phyloP scores from a whole-genome alignment of 495 filamentous ascomycete species.

The Trichoderma asperelloides region DNA sequence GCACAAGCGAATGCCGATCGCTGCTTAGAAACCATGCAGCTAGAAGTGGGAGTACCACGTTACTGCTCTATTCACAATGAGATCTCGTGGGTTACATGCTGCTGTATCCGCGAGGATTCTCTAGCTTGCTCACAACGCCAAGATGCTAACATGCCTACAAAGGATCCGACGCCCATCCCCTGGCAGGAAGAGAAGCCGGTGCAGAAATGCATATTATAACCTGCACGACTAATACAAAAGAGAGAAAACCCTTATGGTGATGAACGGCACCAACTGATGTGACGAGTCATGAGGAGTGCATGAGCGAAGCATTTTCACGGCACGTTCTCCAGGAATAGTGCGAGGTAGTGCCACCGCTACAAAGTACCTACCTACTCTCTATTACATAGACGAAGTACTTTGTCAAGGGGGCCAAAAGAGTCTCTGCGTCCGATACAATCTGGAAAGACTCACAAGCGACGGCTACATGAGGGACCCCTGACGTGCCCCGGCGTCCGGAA shows the following conservation, averaged over 20 bases:
- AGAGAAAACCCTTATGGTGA: neutral
- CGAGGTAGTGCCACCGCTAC: neutral
- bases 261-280: neutral
- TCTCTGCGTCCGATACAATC: neutral
- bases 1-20: too few relatives aligned
- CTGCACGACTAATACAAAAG: neutral
- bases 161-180: neutral
- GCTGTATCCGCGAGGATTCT: neutral
- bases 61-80: too few relatives aligned
- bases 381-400: neutral
- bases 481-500: neutral
- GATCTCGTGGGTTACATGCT: too few relatives aligned
- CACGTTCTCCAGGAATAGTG: neutral
- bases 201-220: neutral
- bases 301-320: neutral
- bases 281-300: neutral
- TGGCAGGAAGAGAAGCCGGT: neutral
- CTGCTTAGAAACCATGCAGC: too few relatives aligned
- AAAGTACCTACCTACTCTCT: neutral
- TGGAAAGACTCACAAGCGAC: neutral
- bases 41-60: too few relatives aligned
- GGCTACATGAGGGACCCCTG: conserved; percentile 1
- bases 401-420: neutral
- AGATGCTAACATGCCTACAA: neutral
- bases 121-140: neutral